These are phyloP conservation scores for Kazachstania taianensis DNA, from an alignment of 805 yeast species.

Conservation along the genomic window DNA sequence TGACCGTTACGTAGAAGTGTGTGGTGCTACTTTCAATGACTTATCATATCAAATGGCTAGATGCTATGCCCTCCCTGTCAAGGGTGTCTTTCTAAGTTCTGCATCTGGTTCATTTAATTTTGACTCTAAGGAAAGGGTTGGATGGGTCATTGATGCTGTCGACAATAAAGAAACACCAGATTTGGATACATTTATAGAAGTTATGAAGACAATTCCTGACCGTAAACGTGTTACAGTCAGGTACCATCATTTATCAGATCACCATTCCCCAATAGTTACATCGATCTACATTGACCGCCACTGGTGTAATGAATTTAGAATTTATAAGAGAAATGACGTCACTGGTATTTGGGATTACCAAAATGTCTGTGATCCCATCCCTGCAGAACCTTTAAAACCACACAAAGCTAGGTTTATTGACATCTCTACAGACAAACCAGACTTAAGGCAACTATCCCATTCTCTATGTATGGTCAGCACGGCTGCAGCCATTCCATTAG, in stretches of 20 bases:
- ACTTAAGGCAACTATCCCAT: constrained; percentile 47
- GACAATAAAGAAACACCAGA: constrained; percentile 69
- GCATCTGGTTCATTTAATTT: constrained; percentile 69
- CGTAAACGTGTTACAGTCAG: constrained; percentile 56
- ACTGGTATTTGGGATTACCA: constrained; percentile 51
- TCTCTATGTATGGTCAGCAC: constrained; percentile 66
- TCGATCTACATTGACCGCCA: constrained; percentile 72
- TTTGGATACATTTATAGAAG: constrained; percentile 65
- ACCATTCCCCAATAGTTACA: constrained; percentile 62
- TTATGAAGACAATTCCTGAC: constrained; percentile 72
- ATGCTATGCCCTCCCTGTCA: constrained; percentile 70
- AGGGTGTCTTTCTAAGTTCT: constrained; percentile 71
- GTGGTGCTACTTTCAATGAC: constrained; percentile 81
- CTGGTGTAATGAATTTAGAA: constrained; percentile 64
- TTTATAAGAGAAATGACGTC: constrained; percentile 52
- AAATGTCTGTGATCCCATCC: constrained; percentile 45
- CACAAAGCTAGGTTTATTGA: constrained; percentile 62
- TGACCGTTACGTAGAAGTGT: constrained; percentile 64
- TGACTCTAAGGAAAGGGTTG: constrained; percentile 47
- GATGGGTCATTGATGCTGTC: constrained; percentile 74
- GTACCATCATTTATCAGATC: constrained; percentile 69
- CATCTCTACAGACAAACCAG: constrained; percentile 46
- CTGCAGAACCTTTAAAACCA: constrained; percentile 42
- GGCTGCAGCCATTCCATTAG: constrained; percentile 59
- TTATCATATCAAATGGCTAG: constrained; percentile 85